These are phyloP conservation scores for Phytophthora idaei DNA, from an alignment of 352 stramenopile genomes.

Conservation along the genomic window DNA sequence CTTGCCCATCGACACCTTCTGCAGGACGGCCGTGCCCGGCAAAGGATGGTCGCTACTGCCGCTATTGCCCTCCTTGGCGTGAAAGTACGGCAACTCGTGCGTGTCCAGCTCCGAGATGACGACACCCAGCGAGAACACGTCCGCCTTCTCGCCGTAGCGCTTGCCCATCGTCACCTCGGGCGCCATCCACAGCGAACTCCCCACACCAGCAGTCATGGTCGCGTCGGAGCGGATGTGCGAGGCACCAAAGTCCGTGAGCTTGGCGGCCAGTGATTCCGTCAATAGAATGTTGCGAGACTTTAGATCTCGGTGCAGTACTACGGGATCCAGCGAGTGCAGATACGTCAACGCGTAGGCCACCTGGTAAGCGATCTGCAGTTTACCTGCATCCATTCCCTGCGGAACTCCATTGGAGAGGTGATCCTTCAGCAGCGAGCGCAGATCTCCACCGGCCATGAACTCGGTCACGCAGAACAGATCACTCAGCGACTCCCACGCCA, in stretches of 20 bases:
- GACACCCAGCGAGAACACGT: not conserved
- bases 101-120: constrained; percentile 38
- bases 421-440: constrained; percentile 44
- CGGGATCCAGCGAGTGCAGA: too few species aligned
- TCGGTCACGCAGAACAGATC: constrained; percentile 53
- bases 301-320: constrained; percentile 15
- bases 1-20: constrained; percentile 35
- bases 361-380: constrained; percentile 41
- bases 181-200: constrained; percentile 17
- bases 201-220: constrained; percentile 35
- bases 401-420: constrained; percentile 21
- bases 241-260: constrained; percentile 56
- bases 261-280: constrained; percentile 40
- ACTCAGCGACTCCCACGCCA: constrained; percentile 54
- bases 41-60: constrained; percentile 4
- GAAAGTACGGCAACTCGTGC: constrained; percentile 25
- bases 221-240: constrained; percentile 29
- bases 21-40: constrained; percentile 32
- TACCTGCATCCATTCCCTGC: constrained; percentile 30
- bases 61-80: constrained; percentile 14
- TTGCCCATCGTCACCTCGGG: too few species aligned
- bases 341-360: constrained; percentile 29
- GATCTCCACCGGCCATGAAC: constrained; percentile 54
- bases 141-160: too few species aligned
- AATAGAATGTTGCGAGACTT: constrained; percentile 72